phyloP scores from a whole-genome alignment of 1,284 basidiomycete genomes.

The Sporisorium sorghi region DNA sequence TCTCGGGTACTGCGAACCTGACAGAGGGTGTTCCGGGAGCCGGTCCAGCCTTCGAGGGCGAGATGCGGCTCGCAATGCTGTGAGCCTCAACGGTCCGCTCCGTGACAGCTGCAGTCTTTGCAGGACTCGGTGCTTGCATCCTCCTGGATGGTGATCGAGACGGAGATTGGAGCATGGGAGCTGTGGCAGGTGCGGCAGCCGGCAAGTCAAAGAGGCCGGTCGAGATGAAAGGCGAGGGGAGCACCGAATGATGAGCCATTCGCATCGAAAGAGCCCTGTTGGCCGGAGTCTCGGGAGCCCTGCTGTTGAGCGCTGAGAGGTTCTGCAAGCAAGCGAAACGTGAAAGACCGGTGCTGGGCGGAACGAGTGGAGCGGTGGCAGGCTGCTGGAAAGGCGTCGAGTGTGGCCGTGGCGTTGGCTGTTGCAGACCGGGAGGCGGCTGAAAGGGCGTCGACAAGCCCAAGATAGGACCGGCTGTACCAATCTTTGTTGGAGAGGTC shows the following conservation, averaged over 20 bases:
- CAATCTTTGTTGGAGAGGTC: slow-evolving; percentile 28
- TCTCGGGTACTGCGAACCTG: slow-evolving; percentile 16
- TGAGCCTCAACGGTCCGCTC: not conserved
- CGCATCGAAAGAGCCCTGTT: slow-evolving; percentile 22
- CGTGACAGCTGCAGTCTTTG: not conserved
- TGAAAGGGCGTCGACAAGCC: slow-evolving; percentile 27
- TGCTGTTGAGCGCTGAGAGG: slow-evolving; percentile 11
- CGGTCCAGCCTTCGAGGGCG: slow-evolving; percentile 3
- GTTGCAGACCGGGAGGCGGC: slow-evolving; percentile 4
- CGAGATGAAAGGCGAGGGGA: slow-evolving; percentile 35
- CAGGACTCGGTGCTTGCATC: slow-evolving; percentile 12
- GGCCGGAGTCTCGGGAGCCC: slow-evolving; percentile 21
- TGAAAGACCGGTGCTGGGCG: slow-evolving; percentile 40
- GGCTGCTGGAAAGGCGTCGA: slow-evolving; percentile 29
- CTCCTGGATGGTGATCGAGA: slow-evolving; percentile 14
- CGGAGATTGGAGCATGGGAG: not conserved
- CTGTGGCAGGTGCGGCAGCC: not conserved
- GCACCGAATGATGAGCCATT: slow-evolving; percentile 13
- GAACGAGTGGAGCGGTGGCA: slow-evolving; percentile 6
- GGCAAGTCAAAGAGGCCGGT: not conserved
- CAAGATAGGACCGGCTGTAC: slow-evolving; percentile 8
- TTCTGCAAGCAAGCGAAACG: slow-evolving; percentile 44
- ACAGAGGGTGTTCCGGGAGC: slow-evolving; percentile 23
- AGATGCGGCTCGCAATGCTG: not conserved
- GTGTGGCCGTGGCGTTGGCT: slow-evolving; percentile 9